These are phyloP conservation scores for Kingdonia uniflora DNA, from an alignment of 164 flowering plant genomes.

Conservation along the genomic window DNA sequence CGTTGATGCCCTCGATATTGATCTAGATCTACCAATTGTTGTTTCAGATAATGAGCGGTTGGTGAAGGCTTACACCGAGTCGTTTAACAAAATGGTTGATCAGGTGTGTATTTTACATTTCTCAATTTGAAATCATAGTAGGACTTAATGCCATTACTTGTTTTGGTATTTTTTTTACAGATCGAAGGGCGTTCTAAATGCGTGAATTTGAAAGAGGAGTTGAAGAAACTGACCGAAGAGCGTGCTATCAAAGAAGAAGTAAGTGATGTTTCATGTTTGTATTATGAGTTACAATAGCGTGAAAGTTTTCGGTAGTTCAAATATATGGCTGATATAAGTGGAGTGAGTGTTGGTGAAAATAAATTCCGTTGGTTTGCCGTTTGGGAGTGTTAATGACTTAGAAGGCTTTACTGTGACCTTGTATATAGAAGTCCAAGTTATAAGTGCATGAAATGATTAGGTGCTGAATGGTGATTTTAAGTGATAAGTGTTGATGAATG, in stretches of 20 bases:
- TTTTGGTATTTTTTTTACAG: slow-evolving; percentile 18
- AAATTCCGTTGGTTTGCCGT: no score
- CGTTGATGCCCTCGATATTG: no score
- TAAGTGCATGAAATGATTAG: no score
- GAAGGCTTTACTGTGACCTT: no score
- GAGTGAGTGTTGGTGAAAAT: no score
- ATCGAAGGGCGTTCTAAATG: slow-evolving; percentile 30
- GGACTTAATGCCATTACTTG: no score
- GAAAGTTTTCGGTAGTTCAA: no score
- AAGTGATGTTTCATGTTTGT: slow-evolving; percentile 17
- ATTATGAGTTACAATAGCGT: not conserved
- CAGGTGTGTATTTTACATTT: slow-evolving; percentile 26
- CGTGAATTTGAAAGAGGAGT: slow-evolving; percentile 36
- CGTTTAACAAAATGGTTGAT: slow-evolving; percentile 34
- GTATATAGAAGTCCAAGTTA: no score
- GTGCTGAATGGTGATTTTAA: no score
- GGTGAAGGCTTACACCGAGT: slow-evolving; percentile 29
- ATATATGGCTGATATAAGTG: no score
- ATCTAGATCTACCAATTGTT: not conserved
- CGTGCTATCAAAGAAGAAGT: slow-evolving; percentile 31
- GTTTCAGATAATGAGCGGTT: slow-evolving; percentile 48
- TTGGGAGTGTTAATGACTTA: no score
- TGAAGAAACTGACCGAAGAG: slow-evolving; percentile 33
- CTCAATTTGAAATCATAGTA: not conserved
- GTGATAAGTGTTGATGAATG: no score